phyloP scores from a whole-genome alignment of 2,329 filamentous ascomycete species.

The Talaromyces marneffei region DNA sequence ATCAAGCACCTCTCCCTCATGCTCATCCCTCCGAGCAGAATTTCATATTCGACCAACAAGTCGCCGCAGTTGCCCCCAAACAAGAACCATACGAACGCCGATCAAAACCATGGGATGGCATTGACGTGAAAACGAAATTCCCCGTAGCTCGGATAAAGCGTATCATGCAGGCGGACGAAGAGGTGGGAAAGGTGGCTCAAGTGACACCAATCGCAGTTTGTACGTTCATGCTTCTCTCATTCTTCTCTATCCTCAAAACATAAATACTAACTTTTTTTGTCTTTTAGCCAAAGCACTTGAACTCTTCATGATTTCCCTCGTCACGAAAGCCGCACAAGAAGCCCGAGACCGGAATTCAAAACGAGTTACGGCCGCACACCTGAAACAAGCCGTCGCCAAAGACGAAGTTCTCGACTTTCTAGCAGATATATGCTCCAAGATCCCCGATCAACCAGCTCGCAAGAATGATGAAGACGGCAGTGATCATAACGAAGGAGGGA shows the following conservation, averaged over 20 bases:
- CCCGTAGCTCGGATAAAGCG: conserved; percentile 96
- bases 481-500: conserved; percentile 32
- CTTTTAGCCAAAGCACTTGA: conserved; percentile 77
- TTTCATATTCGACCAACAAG: conserved; percentile 14
- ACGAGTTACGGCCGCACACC: conserved; percentile 79
- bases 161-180: conserved; percentile 98
- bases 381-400: conserved; percentile 82
- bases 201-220: conserved; percentile 91
- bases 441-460: conserved; percentile 57
- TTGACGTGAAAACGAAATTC: conserved; percentile 89
- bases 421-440: conserved; percentile 79
- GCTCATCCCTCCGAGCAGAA: conserved; percentile 1
- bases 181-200: conserved; percentile 96
- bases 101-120: conserved; percentile 42
- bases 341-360: conserved; percentile 79
- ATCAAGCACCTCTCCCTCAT: neutral
- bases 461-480: conserved; percentile 40
- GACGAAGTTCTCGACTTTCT: conserved; percentile 95
- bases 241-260: neutral
- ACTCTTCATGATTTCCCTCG: conserved; percentile 94
- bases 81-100: conserved; percentile 1
- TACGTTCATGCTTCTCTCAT: conserved; percentile 34
- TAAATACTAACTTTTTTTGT: neutral
- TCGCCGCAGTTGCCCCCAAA: conserved; percentile 17
- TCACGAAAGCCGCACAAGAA: conserved; percentile 79